Evolutionary conservation across 345 rosid genomes (phyloP), one percentile per base, ranked within the genome.

Genomic region (Kernera saxatilis): DNA sequence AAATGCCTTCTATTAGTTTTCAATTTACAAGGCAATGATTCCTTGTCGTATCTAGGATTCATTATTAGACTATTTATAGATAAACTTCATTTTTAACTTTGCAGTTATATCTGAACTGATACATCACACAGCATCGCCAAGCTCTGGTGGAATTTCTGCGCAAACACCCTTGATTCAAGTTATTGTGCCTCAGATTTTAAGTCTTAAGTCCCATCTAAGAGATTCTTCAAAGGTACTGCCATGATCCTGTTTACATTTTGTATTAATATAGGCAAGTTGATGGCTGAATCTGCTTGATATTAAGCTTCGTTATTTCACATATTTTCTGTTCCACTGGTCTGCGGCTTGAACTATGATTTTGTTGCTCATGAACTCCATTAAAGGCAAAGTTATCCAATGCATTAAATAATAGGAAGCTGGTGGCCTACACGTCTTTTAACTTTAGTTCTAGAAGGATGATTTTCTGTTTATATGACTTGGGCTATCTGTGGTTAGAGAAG

Each of bases 41-140:
- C 36, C 57, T 25, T 69, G 46, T 57, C 56, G 37, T 11, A 32
- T 45, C 46, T 45, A 37, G 9, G 48, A 49, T 50, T 39, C 50
- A 40, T 30, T 50, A 27, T 60, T 43, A 53, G 39, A 72, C 17
- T 64, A 25, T 13, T 55, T 10, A 44, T 72, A 35, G 18, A 45
- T 18, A 44, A 33, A 45, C 43, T 36, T 65, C 35, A 41, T 26
- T 70, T 55, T 77, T 23, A 14, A 76, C 49, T 45, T 68, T 74
- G 85, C 96, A 91, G 99, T 94, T 60, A 76, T 92, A 58, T 92
- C 97, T 27, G 98, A 94, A 82, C 80, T 94, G 80, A 94, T 92
- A 81, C 93, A 94, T 81, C 86, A 88, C 77, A 82, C 98, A 41
- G 86, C 97, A 48, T 79, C 92, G 5, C 77, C 77, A 71, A 82